Base-by-base conservation (phyloP, 208 protist species). In the Blechomonas ayalai region DNA sequence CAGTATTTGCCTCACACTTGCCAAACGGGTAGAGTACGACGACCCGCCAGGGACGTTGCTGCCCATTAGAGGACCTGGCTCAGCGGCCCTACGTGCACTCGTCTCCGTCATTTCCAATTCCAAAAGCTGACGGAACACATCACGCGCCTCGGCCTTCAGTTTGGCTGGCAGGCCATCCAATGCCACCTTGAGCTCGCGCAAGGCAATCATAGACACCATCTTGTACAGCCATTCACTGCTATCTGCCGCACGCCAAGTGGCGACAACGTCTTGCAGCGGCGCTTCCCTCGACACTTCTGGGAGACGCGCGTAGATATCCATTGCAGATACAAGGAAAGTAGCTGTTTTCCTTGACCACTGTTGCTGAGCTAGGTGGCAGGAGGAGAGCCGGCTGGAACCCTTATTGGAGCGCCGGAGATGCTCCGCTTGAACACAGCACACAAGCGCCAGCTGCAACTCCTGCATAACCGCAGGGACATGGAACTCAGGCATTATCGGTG, bases 381-480 rank as follows among this genome's bases (percentile, higher is more conserved):
- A 4, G 12, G 23, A 6, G 19, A 28, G 27, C 2, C 24, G 19
- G 35, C 26, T 23, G 8, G 26, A 33, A 2, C 36, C 19, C 16
- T 45, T 32, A 31, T 8, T 28, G 31, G 7, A 23, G 4, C 4
- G 18, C 18, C 4, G 43, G 24, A 9, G 29, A 19, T 4, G 34
- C 41, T 80, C 67, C 32, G 65, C 50, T 47, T 61, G 56, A 10
- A 60, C 65, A 38, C 55, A 61, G 31, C 47, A 56, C 23, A 64
- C 53, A 10, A 83, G 56, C 12, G 66, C 74, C 34, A 70, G 42
- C 50, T 83, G 74, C 33, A 72, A 15, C 0, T 58, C 46, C 34
- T 40, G 19, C 31, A 69, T 42, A 4, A 45, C 18, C 5, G 24
- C 18, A 0, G 50, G 12, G 7, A 56, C 5, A 4, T n/a, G 12